These are phyloP conservation scores for Uronychia setigera DNA, from an alignment of 73 alveolate genomes.

Conservation along the genomic window DNA sequence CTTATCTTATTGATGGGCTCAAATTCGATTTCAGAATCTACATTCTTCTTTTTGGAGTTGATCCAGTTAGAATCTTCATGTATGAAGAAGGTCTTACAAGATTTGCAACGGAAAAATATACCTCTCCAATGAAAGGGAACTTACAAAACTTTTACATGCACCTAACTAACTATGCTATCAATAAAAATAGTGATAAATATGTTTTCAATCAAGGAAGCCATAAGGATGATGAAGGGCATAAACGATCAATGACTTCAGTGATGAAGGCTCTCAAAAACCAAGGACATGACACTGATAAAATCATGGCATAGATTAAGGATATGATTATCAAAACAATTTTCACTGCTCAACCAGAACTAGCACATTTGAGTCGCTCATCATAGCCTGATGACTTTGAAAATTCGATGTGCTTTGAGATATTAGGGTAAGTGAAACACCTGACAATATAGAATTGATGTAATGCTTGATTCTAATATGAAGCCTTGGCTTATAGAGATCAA, in stretches of 20 bases:
- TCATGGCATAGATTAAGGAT: conserved; percentile 54
- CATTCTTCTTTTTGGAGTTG: conserved; percentile 91
- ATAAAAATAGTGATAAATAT: conserved; percentile 46
- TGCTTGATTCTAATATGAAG: conserved; percentile 35
- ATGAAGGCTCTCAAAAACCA: conserved; percentile 25
- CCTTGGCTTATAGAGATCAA: conserved; percentile 59
- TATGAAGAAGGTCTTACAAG: conserved; percentile 96
- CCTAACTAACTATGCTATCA: conserved; percentile 61
- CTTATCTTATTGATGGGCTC: conserved; percentile 86
- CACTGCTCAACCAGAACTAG: conserved; percentile 44
- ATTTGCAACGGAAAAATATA: conserved; percentile 95
- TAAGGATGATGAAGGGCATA: conserved; percentile 68
- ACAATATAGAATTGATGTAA: conserved; percentile 32
- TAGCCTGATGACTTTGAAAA: conserved; percentile 56
- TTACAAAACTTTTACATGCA: conserved; percentile 59
- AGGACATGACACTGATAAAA: conserved; percentile 47
- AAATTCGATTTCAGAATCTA: conserved; percentile 96
- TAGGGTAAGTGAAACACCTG: conserved; percentile 21
- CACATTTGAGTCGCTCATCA: conserved; percentile 42
- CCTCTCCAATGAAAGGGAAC: conserved; percentile 72
- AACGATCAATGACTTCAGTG: conserved; percentile 52
- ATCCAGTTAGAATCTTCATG: conserved; percentile 92
- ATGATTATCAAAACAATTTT: conserved; percentile 59
- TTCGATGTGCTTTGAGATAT: conserved; percentile 57
- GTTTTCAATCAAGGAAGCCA: conserved; percentile 43